Conservation (phyloP, 2,329 filamentous ascomycete genomes). For the Boeremia lycopersici region DNA sequence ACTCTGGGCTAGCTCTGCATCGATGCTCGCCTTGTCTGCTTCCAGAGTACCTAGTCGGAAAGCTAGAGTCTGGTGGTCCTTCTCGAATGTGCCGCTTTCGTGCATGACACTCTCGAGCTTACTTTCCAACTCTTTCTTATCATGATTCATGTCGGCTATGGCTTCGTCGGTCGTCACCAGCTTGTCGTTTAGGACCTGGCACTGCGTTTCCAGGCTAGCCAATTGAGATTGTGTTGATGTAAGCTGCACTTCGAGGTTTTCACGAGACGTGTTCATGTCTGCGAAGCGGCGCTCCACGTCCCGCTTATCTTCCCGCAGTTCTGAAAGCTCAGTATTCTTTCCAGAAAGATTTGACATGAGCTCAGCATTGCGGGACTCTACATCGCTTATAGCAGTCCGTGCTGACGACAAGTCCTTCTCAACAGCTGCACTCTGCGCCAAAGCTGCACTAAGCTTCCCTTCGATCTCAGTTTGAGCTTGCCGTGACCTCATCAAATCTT, state of each 20-base stretch:
- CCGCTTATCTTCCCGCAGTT: background rate
- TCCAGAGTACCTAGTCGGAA: constrained; percentile 10
- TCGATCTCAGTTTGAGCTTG: background rate
- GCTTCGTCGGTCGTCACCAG: background rate
- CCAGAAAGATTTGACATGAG: constrained; percentile 24
- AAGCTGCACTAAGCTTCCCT: constrained; percentile 5
- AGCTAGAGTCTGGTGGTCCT: constrained; percentile 6
- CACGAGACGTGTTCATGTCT: constrained; percentile 1
- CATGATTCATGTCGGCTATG: background rate
- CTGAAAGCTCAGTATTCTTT: constrained; percentile 14
- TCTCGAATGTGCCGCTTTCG: constrained; percentile 5
- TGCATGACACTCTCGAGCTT: constrained; percentile 7
- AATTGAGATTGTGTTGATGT: constrained; percentile 3
- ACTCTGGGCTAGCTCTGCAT: constrained; percentile 6
- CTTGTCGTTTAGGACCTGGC: background rate
- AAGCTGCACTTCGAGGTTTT: constrained; percentile 6
- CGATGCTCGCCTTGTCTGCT: constrained; percentile 8
- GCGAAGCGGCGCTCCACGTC: background rate
- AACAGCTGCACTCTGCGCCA: constrained; percentile 23
- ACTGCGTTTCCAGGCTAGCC: background rate
- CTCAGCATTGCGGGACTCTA: constrained; percentile 24
- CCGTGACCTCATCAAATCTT: background rate
- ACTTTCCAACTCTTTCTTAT: constrained; percentile 1
- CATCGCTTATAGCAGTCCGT: constrained; percentile 20
- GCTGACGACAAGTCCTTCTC: constrained; percentile 22